Evolutionary conservation across 83 land plant species (phyloP), one percentile per base, ranked within the genome.

Genomic region (Picea mariana): DNA sequence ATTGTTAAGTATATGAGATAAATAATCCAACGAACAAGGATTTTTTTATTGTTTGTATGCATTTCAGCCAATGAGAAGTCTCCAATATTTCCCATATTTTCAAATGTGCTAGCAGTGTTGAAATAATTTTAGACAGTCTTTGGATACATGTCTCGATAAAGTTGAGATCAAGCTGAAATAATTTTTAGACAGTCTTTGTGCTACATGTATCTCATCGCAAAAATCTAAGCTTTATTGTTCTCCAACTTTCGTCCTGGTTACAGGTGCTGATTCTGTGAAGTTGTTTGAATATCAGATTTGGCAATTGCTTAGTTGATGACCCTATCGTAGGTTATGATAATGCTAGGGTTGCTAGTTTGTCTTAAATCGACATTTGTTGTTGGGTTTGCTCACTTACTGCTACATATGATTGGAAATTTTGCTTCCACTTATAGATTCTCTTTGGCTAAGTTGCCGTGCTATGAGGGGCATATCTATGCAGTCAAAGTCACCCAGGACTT

Each of bases 321-420:
- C 21, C 34, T 42, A n/a, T 23, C 44, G 44, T 18, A 44, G 23
- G 40, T 72, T 20, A 40, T n/a, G 18, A 72, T 42, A 20, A 72
- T 40, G 55, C 20, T 47, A 2, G 1, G 9, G n/a, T 72, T 72
- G 52, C 9, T 15, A 44, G 42, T 40, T 3, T 72, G 38, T 72
- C n/a, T 9, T 9, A 44, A 9, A 15, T 67, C 13, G 11, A n/a
- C 52, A 42, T 44, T 72, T 72, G 18, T 72, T 72, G 52, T n/a
- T 21, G 20, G 21, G 76, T n/a, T 44, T 72, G 55, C 76, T 44
- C 76, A 72, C 23, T 31, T 20, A 72, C 55, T 20, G 15, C 1
- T 73, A 9, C 77, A 73, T 15, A n/a, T 44, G 58, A 44, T 42
- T 73, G 24, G 58, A 73, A 73, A 21, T 42, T 73, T 73, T 44